Percentiles rank a stretch among this genome's conserved stretches.
These are phyloP conservation scores for Aurifilum marmelostoma DNA, from an alignment of 2,329 filamentous ascomycete genomes.

Conservation along the genomic window DNA sequence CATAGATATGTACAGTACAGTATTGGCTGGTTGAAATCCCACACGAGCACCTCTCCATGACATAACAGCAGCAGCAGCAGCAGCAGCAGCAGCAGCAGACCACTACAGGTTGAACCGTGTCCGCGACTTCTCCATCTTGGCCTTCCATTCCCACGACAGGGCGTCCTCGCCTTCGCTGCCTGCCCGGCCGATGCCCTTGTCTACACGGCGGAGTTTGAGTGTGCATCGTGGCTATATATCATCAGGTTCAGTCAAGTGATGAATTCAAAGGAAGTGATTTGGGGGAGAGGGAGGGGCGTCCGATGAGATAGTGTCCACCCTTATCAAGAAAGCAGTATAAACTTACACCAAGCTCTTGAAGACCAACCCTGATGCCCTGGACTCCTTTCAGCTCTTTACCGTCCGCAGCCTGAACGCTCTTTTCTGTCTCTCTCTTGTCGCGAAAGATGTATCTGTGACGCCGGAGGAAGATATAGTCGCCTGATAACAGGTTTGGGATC, in stretches of 20 bases:
- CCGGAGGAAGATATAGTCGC: slow-evolving; percentile 73
- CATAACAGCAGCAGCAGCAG: background rate
- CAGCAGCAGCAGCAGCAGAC: background rate
- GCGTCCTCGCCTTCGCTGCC: slow-evolving; percentile 72
- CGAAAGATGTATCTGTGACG: slow-evolving; percentile 64
- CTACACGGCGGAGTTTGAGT: slow-evolving; percentile 85
- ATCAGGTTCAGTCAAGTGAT: background rate
- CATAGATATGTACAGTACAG: background rate
- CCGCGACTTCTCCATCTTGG: slow-evolving; percentile 89
- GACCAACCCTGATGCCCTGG: slow-evolving; percentile 80
- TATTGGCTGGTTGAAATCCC: background rate
- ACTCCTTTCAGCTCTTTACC: slow-evolving; percentile 84
- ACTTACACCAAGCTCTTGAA: slow-evolving; percentile 78
- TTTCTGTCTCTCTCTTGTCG: slow-evolving; percentile 84
- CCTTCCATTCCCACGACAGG: slow-evolving; percentile 96
- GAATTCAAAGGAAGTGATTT: background rate
- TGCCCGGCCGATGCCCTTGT: slow-evolving; percentile 78
- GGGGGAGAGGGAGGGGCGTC: too few relatives aligned
- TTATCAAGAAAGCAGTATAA: too few relatives aligned
- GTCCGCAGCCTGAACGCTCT: slow-evolving; percentile 79
- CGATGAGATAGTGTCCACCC: too few relatives aligned
- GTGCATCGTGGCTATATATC: slow-evolving; percentile 47
- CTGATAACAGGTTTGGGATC: background rate
- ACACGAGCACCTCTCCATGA: background rate
- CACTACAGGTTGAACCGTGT: slow-evolving; percentile 87